These are phyloP conservation scores for Phialophora tarda DNA, from an alignment of 2,329 filamentous ascomycete species.

Conservation along the genomic window DNA sequence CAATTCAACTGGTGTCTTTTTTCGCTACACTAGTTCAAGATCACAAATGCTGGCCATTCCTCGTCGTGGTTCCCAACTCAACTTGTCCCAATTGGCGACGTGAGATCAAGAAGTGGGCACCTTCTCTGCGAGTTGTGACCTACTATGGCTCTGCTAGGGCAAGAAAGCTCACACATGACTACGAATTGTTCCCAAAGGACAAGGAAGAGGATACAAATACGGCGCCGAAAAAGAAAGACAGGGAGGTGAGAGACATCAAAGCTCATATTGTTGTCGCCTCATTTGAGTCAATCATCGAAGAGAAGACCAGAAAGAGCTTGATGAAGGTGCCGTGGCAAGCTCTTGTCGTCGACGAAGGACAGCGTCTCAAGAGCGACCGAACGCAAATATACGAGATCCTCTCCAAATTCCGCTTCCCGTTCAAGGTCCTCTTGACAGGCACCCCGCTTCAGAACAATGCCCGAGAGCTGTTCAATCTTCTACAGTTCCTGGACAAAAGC, in stretches of 20 bases:
- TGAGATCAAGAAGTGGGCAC: conserved; percentile 93
- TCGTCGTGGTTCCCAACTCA: conserved; percentile 91
- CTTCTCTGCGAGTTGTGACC: conserved; percentile 82
- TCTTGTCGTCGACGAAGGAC: conserved; percentile 91
- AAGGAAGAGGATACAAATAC: conserved; percentile 45
- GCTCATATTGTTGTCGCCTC: conserved; percentile 95
- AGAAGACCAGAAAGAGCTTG: conserved; percentile 69
- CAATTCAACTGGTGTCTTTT: conserved; percentile 86
- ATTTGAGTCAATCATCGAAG: conserved; percentile 84
- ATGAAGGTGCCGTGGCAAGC: conserved; percentile 79
- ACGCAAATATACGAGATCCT: conserved; percentile 80
- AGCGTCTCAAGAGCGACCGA: conserved; percentile 91
- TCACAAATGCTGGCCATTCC: conserved; percentile 82
- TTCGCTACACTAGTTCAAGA: conserved; percentile 74
- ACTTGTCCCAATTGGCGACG: conserved; percentile 98
- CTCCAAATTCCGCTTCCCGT: conserved; percentile 74
- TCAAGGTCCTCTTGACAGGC: conserved; percentile 81
- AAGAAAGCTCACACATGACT: conserved; percentile 75
- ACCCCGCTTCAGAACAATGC: conserved; percentile 87
- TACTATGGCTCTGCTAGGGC: conserved; percentile 81
- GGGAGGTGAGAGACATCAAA: conserved; percentile 65
- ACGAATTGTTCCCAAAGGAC: conserved; percentile 79
- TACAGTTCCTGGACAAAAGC: conserved; percentile 84
- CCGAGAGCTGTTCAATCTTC: conserved; percentile 91
- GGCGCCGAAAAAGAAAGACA: conserved; percentile 30